Conservation (phyloP, 371 early-diverging fungal genomes). For the Circinella minor region DNA sequence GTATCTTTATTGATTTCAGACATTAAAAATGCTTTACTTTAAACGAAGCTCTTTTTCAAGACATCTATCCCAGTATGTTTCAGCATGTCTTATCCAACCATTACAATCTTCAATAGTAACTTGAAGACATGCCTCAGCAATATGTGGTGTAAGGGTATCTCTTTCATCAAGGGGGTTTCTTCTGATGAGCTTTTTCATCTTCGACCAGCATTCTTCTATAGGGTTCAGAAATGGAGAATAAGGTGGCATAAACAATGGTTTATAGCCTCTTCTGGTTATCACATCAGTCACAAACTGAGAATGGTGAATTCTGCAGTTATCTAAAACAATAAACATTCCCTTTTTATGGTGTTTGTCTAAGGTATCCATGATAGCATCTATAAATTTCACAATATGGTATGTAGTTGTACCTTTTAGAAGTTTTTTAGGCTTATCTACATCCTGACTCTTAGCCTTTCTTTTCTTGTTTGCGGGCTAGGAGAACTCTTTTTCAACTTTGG, state of each 20-base stretch:
- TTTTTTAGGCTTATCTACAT: neutral
- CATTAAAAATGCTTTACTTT: too few relatives aligned
- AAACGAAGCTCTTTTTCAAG: too few relatives aligned
- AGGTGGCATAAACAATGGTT: conserved; percentile 11
- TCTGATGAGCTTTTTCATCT: conserved; percentile 3
- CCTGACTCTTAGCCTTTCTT: neutral
- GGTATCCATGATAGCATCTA: neutral
- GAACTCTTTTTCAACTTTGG: neutral
- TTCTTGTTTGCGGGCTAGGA: neutral
- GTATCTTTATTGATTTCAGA: too few relatives aligned
- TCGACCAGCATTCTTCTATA: conserved; percentile 24
- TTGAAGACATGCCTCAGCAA: neutral
- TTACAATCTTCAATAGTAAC: neutral
- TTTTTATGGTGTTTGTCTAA: neutral
- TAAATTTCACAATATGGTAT: neutral
- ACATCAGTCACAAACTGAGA: neutral
- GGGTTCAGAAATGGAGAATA: conserved; percentile 23
- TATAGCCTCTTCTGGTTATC: neutral
- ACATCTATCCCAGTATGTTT: too few relatives aligned
- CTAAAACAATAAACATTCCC: neutral
- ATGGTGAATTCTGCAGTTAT: too few relatives aligned
- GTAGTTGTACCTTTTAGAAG: neutral
- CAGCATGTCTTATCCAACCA: conserved; percentile 3
- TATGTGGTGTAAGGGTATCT: neutral
- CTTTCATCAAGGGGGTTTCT: neutral